Evolutionary conservation across 768 basidiomycete species (phyloP), one percentile per base, ranked within the genome.

Genomic region (Lactifluus echinatus): DNA sequence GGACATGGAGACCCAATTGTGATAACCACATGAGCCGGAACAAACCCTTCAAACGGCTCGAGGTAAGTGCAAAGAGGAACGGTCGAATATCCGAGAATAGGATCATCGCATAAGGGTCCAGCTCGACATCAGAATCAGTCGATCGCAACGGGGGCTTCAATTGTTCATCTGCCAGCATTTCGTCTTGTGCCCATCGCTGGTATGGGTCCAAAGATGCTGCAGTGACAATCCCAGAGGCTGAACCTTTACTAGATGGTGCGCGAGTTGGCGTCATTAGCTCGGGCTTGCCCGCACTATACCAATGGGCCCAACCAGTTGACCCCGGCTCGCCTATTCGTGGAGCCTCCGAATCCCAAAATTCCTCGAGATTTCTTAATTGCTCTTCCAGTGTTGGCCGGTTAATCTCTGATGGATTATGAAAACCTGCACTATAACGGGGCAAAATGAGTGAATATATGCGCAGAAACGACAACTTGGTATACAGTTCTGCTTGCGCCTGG

Each of bases 401-500:
- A 1, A 86, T 65, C n/a, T 66, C 64, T 24, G 73, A 68, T 0
- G 88, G 87, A 23, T 74, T 54, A 57, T 79, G 72, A 60, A 85
- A 89, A 4, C 53, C 43, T 50, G 76, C 75, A 46, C 90, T 91
- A 64, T 24, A 48, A 50, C 40, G 8, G 4, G 14, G 43, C 21
- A 45, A 4, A 5, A 24, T 48, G 26, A 37, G 31, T 28, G 50
- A 17, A 15, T 21, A 40, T 36, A 39, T 14, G 11, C 4, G 26
- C 23, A 19, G 53, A 5, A 15, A 26, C 23, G 39, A 26, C 12
- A 43, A 45, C 51, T 50, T n/a, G 23, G 68, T 83, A 63, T 72
- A 92, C 89, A 91, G 64, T 71, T 92, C 90, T 15, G 84, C 80
- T 69, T 93, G 87, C 10, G 87, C 88, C 67, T 93, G 90, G 64